Conservation (phyloP, 768 basidiomycete genomes). For the Suillus occidentalis region DNA sequence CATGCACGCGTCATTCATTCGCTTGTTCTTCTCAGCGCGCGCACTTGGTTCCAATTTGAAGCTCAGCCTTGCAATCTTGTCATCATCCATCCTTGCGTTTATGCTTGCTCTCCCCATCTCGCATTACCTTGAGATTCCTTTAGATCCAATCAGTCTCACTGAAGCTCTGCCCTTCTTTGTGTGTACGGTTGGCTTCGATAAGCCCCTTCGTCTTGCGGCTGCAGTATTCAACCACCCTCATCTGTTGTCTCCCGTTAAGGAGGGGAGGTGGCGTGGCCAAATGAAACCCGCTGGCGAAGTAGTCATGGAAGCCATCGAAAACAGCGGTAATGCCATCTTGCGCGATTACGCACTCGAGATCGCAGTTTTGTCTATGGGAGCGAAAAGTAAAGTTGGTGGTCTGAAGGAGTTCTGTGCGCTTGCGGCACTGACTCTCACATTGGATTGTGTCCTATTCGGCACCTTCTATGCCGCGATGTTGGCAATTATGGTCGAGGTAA, state of each 20-base stretch:
- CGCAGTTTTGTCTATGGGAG: slow-evolving; percentile 84
- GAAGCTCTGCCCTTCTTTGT: slow-evolving; percentile 98
- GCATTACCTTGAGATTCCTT: slow-evolving; percentile 75
- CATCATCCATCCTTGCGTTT: slow-evolving; percentile 80
- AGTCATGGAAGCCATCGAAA: slow-evolving; percentile 78
- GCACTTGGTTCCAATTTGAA: slow-evolving; percentile 77
- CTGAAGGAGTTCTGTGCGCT: slow-evolving; percentile 93
- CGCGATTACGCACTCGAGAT: slow-evolving; percentile 94
- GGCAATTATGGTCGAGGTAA: slow-evolving; percentile 93
- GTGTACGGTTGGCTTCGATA: slow-evolving; percentile 97
- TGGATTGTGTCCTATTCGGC: slow-evolving; percentile 87
- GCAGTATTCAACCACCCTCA: slow-evolving; percentile 87
- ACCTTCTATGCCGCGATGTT: slow-evolving; percentile 89
- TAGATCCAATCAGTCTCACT: slow-evolving; percentile 90
- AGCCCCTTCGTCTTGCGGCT: slow-evolving; percentile 87
- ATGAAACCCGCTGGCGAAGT: slow-evolving; percentile 82
- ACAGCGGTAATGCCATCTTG: slow-evolving; percentile 80
- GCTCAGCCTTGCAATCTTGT: slow-evolving; percentile 71
- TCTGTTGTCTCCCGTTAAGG: slow-evolving; percentile 40
- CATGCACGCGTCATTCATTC: slow-evolving; percentile 95
- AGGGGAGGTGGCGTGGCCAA: slow-evolving; percentile 40
- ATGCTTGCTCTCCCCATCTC: slow-evolving; percentile 79
- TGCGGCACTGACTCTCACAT: slow-evolving; percentile 80
- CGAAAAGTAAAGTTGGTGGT: slow-evolving; percentile 83
- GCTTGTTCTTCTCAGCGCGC: slow-evolving; percentile 85